phyloP scores from a whole-genome alignment of 2,329 filamentous ascomycete genomes.

The Ramularia collo-cygni region DNA sequence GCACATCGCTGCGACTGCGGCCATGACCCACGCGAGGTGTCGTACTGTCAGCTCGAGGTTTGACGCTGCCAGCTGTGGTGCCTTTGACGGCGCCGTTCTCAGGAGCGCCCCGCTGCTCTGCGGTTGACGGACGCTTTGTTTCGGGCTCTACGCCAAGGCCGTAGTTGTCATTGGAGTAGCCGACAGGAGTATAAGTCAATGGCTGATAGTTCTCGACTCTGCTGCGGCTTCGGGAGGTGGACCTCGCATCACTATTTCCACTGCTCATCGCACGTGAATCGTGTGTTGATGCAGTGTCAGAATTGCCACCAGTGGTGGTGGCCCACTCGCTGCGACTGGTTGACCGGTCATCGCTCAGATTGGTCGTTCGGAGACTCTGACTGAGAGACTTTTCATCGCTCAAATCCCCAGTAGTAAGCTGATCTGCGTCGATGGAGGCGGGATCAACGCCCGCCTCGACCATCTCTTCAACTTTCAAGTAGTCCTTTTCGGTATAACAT shows the following conservation, averaged over 20 bases:
- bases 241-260: conserved; percentile 10
- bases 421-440: conserved; percentile 1
- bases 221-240: conserved; percentile 11
- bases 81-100: conserved; percentile 3
- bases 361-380: conserved; percentile 12
- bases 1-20: conserved; percentile 18
- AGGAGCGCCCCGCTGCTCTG: conserved; percentile 12
- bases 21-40: conserved; percentile 15
- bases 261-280: conserved; percentile 18
- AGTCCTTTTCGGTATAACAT: conserved; percentile 75
- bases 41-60: conserved; percentile 14
- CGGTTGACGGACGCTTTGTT: conserved; percentile 12
- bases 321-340: conserved; percentile 9
- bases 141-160: conserved; percentile 17
- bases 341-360: conserved; percentile 9
- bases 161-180: conserved; percentile 10
- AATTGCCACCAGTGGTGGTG: conserved; percentile 11
- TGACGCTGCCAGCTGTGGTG: conserved; percentile 5
- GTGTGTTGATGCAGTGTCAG: conserved; percentile 7
- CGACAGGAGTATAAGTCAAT: conserved; percentile 20
- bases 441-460: conserved; percentile 20
- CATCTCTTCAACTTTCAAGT: conserved; percentile 20
- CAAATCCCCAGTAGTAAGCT: conserved; percentile 5
- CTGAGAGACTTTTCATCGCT: conserved; percentile 13
- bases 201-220: conserved; percentile 16